phyloP scores from a whole-genome alignment of 257 asterid genomes.

The Oldenlandia corymbosa region DNA sequence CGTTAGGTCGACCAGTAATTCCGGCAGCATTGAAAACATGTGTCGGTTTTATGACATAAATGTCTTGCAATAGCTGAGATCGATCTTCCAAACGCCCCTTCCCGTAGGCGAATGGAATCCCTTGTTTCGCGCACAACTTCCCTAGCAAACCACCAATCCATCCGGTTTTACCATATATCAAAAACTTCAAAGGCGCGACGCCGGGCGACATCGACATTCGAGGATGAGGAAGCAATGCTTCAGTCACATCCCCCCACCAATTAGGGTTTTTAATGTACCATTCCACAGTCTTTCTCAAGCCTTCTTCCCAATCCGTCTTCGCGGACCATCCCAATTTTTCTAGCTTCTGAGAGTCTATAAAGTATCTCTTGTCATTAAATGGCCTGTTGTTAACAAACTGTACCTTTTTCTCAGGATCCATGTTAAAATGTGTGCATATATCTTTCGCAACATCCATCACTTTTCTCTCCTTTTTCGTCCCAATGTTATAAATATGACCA shows the following conservation, averaged over 20 bases:
- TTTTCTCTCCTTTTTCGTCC: too few species aligned
- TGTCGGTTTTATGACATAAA: slow-evolving; percentile 61
- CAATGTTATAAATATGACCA: too few species aligned
- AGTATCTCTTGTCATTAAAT: too few species aligned
- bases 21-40: slow-evolving; percentile 95
- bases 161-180: slow-evolving; percentile 86
- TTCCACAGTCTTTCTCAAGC: slow-evolving; percentile 72
- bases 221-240: slow-evolving; percentile 95
- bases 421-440: slow-evolving; percentile 64
- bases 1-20: slow-evolving; percentile 93
- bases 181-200: slow-evolving; percentile 63
- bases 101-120: slow-evolving; percentile 71
- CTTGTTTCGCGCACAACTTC: slow-evolving; percentile 79
- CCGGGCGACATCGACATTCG: slow-evolving; percentile 92
- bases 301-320: slow-evolving; percentile 83
- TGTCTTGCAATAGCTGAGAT: slow-evolving; percentile 50
- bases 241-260: slow-evolving; percentile 98
- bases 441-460: slow-evolving; percentile 89
- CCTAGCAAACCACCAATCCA: slow-evolving; percentile 96
- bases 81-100: slow-evolving; percentile 82
- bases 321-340: too few species aligned
- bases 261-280: slow-evolving; percentile 77
- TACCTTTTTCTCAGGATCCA: slow-evolving; percentile 60
- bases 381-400: too few species aligned
- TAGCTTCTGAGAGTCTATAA: too few species aligned